Conservation (phyloP, 805 yeast genomes). For the Yarrowia bubula region DNA sequence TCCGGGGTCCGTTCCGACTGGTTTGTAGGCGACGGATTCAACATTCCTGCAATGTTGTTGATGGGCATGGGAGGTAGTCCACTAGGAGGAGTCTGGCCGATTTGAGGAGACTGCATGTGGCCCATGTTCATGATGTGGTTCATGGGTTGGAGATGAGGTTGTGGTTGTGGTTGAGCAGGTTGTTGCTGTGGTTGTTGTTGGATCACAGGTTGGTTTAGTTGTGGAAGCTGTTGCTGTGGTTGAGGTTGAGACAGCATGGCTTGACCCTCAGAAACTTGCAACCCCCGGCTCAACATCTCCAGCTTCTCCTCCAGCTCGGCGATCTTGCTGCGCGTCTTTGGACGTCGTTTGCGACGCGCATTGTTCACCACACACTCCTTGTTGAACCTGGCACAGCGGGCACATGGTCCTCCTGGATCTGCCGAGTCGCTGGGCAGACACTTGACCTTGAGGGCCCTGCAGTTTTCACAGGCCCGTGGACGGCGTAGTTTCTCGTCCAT, state of each 20-base stretch:
- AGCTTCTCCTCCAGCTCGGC: constrained; percentile 26
- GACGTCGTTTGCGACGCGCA: constrained; percentile 54
- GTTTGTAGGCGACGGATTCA: constrained; percentile 11
- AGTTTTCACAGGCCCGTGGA: constrained; percentile 43
- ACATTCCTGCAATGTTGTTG: constrained; percentile 6
- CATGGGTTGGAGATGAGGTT: background rate
- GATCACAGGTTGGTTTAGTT: background rate
- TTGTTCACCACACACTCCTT: constrained; percentile 66
- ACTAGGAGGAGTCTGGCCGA: constrained; percentile 10
- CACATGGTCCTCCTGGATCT: constrained; percentile 65
- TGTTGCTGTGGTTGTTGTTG: background rate
- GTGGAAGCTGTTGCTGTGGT: background rate
- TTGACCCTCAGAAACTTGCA: background rate
- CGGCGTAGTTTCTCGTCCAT: constrained; percentile 25
- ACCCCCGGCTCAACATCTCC: constrained; percentile 9
- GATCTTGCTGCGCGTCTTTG: constrained; percentile 38
- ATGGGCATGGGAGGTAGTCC: background rate
- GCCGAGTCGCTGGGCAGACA: constrained; percentile 69
- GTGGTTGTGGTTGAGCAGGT: background rate
- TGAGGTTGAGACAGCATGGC: background rate
- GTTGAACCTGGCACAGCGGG: constrained; percentile 65
- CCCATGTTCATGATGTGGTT: background rate
- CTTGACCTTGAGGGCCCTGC: constrained; percentile 79
- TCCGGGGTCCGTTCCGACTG: constrained; percentile 9
- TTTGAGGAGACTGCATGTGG: background rate